Evolutionary conservation across 2,329 filamentous ascomycete genomes (phyloP).

Genomic region (Claviceps monticola): DNA sequence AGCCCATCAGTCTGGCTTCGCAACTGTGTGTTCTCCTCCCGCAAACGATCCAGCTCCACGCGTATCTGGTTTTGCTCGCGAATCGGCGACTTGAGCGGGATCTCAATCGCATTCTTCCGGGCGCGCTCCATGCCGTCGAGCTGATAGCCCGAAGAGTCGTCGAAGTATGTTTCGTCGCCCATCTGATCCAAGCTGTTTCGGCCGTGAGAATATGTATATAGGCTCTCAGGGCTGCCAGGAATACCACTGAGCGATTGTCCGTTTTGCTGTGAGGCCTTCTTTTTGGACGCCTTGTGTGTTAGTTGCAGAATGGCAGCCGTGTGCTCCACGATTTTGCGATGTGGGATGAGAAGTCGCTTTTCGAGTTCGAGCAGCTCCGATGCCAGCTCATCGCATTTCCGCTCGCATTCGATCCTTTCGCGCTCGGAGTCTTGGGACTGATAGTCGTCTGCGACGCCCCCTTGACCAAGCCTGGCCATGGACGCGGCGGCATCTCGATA

Average conservation of each 20-base stretch:
- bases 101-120: conserved; percentile 36
- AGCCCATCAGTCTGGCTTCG: conserved; percentile 19
- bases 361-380: conserved; percentile 69
- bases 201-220: conserved; percentile 53
- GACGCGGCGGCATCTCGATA: conserved; percentile 86
- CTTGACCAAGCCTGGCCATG: conserved; percentile 53
- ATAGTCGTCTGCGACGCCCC: conserved; percentile 29
- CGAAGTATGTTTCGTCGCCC: conserved; percentile 51
- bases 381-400: conserved; percentile 74
- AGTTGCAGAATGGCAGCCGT: conserved; percentile 86
- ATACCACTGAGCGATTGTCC: conserved; percentile 39
- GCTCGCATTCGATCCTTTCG: conserved; percentile 60
- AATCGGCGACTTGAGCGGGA: conserved; percentile 43
- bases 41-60: conserved; percentile 31
- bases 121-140: conserved; percentile 47
- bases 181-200: conserved; percentile 43
- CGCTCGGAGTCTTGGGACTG: conserved; percentile 48
- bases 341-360: conserved; percentile 59
- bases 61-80: conserved; percentile 39
- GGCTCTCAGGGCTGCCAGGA: conserved; percentile 63
- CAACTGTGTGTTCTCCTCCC: conserved; percentile 31
- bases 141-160: conserved; percentile 62
- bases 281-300: conserved; percentile 66
- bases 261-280: conserved; percentile 29
- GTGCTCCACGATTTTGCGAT: conserved; percentile 69